phyloP scores from a whole-genome alignment of 2,329 filamentous ascomycete species.

The Endoconidiophora polonica region DNA sequence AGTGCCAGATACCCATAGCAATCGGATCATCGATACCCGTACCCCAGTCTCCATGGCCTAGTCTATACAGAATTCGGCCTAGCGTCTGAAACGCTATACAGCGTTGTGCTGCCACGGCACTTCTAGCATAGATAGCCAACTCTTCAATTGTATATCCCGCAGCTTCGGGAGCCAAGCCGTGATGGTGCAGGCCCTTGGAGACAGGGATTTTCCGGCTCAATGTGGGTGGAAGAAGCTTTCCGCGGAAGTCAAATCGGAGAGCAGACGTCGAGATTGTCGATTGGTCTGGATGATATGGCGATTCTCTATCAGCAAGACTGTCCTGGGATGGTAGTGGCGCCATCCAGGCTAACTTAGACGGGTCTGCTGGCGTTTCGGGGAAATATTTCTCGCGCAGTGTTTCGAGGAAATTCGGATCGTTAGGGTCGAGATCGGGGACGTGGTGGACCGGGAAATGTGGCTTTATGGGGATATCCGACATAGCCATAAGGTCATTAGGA shows the following conservation, averaged over 20 bases:
- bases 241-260: slow-evolving; percentile 78
- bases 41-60: slow-evolving; percentile 59
- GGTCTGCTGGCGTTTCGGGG: slow-evolving; percentile 69
- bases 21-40: slow-evolving; percentile 40
- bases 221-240: slow-evolving; percentile 61
- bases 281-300: slow-evolving; percentile 68
- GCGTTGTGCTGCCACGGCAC: slow-evolving; percentile 67
- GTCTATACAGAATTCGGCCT: slow-evolving; percentile 65
- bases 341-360: slow-evolving; percentile 81
- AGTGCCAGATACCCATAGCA: slow-evolving; percentile 68
- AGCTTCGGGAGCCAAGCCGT: slow-evolving; percentile 79
- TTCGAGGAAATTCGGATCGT: slow-evolving; percentile 65
- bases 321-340: slow-evolving; percentile 49
- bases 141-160: slow-evolving; percentile 89
- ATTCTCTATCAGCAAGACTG: slow-evolving; percentile 48
- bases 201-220: slow-evolving; percentile 58
- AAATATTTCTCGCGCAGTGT: slow-evolving; percentile 89
- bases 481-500: slow-evolving; percentile 26
- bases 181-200: slow-evolving; percentile 75
- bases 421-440: slow-evolving; percentile 61
- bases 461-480: slow-evolving; percentile 24
- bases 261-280: slow-evolving; percentile 54
- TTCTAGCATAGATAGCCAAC: slow-evolving; percentile 63
- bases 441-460: slow-evolving; percentile 47
- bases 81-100: slow-evolving; percentile 87